A percentile compares a stretch with the other conserved stretches of the same genome.
phyloP scores from a whole-genome alignment of 768 basidiomycete genomes.

The Mycena leptocephala region DNA sequence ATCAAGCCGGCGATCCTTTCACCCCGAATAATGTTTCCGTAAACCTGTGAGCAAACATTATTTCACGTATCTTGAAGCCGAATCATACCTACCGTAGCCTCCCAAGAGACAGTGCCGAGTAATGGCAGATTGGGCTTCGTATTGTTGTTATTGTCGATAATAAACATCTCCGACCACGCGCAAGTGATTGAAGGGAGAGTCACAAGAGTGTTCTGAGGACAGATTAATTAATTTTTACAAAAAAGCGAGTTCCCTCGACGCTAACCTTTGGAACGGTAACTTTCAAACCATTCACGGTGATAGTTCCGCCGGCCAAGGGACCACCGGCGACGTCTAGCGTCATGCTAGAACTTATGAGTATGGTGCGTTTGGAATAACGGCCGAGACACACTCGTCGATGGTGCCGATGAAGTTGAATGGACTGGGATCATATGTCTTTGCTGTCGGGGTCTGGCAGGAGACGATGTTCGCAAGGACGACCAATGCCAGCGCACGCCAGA shows the following conservation, averaged over 20 bases:
- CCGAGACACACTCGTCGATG: not conserved
- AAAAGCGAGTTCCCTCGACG: not conserved
- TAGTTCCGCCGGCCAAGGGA: not conserved
- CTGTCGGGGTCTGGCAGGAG: not conserved
- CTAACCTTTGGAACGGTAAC: constrained; percentile 2
- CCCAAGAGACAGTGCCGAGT: constrained; percentile 22
- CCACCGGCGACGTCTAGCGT: not conserved
- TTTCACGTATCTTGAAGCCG: no score
- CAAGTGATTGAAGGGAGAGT: constrained; percentile 13
- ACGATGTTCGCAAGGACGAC: not conserved
- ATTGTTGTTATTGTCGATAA: not conserved
- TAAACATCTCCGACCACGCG: constrained; percentile 23
- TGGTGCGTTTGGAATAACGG: not conserved
- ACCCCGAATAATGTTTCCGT: constrained; percentile 7
- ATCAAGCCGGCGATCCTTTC: constrained; percentile 18
- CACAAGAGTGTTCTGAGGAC: constrained; percentile 3
- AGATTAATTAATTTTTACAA: not conserved
- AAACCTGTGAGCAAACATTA: constrained; percentile 19
- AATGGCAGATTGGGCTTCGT: not conserved
- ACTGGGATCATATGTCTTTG: not conserved
- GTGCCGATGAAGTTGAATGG: constrained; percentile 1
- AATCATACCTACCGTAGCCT: not conserved
- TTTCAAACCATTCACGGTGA: constrained; percentile 1
- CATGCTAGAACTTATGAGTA: not conserved
- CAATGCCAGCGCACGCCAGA: not conserved